phyloP scores from a whole-genome alignment of 305 asterid genomes.

The Ilex paraguariensis region DNA sequence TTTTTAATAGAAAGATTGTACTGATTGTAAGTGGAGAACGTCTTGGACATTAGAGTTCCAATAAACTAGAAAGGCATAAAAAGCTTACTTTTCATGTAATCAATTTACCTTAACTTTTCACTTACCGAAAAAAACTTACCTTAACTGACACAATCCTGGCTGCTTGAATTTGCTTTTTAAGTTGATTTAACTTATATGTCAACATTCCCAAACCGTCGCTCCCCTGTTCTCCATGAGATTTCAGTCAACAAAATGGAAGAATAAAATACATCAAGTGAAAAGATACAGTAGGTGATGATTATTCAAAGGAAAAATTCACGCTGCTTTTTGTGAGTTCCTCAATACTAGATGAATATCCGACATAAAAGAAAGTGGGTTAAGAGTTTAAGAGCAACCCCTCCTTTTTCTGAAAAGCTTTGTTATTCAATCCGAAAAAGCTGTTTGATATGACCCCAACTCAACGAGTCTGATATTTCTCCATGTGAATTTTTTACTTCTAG shows the following conservation, averaged over 20 bases:
- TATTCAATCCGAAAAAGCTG: no score
- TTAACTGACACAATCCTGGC: conserved; percentile 54
- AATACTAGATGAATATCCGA: not conserved
- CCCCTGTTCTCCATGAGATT: conserved; percentile 36
- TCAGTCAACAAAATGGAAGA: not conserved
- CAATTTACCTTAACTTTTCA: not conserved
- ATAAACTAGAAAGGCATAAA: conserved; percentile 2
- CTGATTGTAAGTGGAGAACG: no score
- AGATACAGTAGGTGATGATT: not conserved
- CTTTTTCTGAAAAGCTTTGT: no score
- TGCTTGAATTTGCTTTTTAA: conserved; percentile 60
- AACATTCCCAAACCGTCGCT: conserved; percentile 37
- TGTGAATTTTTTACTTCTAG: no score
- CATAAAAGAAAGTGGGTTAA: no score
- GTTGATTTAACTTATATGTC: conserved; percentile 39
- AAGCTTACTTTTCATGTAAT: conserved; percentile 6
- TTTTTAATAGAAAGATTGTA: no score
- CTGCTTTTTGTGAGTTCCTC: not conserved
- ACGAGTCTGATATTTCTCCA: no score
- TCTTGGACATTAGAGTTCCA: not conserved
- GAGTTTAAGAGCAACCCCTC: no score
- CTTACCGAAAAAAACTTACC: conserved; percentile 23
- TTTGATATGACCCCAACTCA: no score
- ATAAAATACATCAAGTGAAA: not conserved
- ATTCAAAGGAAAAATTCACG: not conserved